Evolutionary conservation across 2,329 filamentous ascomycete species (phyloP).

Genomic region (Bipolaris gigantea): DNA sequence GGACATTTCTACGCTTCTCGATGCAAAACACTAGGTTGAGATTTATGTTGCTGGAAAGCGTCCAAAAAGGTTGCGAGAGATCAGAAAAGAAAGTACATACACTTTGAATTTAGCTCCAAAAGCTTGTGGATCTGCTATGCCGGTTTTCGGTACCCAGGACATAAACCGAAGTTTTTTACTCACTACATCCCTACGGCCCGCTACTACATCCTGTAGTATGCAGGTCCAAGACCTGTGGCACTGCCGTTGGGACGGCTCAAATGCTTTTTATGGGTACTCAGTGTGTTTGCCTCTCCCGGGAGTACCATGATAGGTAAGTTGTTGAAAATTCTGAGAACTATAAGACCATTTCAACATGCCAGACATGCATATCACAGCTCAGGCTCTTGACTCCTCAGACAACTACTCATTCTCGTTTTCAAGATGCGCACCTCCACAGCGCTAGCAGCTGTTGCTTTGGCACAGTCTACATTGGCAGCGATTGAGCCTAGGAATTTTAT

Average conservation of each 20-base stretch:
- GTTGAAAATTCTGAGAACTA: not conserved
- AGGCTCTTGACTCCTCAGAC: not conserved
- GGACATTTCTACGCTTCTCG: not conserved
- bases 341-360: not conserved
- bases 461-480: not conserved
- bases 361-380: not conserved
- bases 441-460: not conserved
- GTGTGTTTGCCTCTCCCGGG: not conserved
- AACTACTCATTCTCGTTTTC: not conserved
- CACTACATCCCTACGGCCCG: not conserved
- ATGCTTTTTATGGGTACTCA: not conserved
- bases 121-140: not conserved
- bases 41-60: not conserved
- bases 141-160: not conserved
- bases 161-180: no score
- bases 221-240: not conserved
- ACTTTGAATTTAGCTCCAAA: not conserved
- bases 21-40: not conserved
- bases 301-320: not conserved
- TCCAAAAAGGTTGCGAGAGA: not conserved
- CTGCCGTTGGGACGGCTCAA: not conserved
- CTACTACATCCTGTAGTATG: not conserved
- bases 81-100: not conserved
- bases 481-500: conserved; percentile 23
- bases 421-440: not conserved